These are phyloP conservation scores for Pulveroboletus ravenelii DNA, from an alignment of 768 basidiomycete genomes.

Conservation along the genomic window DNA sequence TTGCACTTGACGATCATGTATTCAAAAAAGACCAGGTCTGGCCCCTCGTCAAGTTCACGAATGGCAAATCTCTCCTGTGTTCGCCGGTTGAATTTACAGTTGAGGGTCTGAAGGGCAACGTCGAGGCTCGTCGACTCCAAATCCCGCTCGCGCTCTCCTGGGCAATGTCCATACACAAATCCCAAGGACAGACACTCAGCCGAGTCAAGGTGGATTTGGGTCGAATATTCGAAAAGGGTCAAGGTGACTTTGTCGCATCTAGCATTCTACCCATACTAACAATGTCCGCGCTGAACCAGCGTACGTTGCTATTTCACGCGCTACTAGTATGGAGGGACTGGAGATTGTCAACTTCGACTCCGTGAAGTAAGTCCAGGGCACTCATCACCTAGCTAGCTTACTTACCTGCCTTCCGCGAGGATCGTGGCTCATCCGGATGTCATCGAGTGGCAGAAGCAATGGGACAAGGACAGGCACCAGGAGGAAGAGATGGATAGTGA, in stretches of 20 bases:
- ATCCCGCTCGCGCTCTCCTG: slow-evolving; percentile 85
- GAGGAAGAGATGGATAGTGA: slow-evolving; percentile 35
- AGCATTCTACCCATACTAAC: background rate
- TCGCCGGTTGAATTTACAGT: slow-evolving; percentile 34
- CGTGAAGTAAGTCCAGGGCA: slow-evolving; percentile 21
- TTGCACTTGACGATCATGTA: slow-evolving; percentile 10
- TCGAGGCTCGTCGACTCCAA: slow-evolving; percentile 42
- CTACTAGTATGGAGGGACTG: slow-evolving; percentile 37
- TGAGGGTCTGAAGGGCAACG: slow-evolving; percentile 29
- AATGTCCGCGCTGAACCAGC: slow-evolving; percentile 14
- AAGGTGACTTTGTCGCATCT: slow-evolving; percentile 28
- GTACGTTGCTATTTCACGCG: slow-evolving; percentile 37
- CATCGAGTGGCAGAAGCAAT: slow-evolving; percentile 28
- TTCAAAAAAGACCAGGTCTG: slow-evolving; percentile 23
- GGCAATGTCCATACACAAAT: slow-evolving; percentile 99
- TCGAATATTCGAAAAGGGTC: slow-evolving; percentile 86
- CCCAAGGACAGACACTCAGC: slow-evolving; percentile 93
- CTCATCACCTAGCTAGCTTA: background rate
- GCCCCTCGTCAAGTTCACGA: slow-evolving; percentile 36
- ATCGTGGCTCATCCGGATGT: slow-evolving; percentile 35
- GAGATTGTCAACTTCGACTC: slow-evolving; percentile 36
- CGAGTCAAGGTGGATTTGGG: slow-evolving; percentile 90
- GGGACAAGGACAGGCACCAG: slow-evolving; percentile 22
- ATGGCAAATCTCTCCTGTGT: slow-evolving; percentile 25
- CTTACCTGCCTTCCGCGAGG: slow-evolving; percentile 15